phyloP scores from a whole-genome alignment of 257 asterid genomes.

The Solanum sitiens region DNA sequence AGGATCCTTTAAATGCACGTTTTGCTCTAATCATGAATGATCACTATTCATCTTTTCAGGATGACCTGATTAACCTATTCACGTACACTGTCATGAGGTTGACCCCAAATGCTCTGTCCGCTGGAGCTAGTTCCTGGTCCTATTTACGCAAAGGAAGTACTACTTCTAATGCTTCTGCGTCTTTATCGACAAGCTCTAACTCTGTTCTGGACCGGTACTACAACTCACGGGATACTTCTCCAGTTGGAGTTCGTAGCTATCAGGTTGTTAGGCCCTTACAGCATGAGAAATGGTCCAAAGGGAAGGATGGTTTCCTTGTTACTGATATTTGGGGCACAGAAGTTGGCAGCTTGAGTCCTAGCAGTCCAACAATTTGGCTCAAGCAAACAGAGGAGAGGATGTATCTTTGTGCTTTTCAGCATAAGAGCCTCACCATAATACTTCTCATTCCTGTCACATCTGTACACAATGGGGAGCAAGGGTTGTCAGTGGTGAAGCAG shows the following conservation, averaged over 20 bases:
- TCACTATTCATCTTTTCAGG: conserved; percentile 32
- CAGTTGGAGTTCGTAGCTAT: conserved; percentile 38
- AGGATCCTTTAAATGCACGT: neutral
- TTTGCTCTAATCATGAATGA: neutral
- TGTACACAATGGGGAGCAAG: conserved; percentile 63
- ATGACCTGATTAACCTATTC: conserved; percentile 65
- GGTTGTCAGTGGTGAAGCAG: conserved; percentile 65
- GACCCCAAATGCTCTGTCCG: conserved; percentile 76
- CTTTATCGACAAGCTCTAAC: conserved; percentile 36
- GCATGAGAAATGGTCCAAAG: conserved; percentile 78
- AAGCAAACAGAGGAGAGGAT: conserved; percentile 65
- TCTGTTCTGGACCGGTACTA: conserved; percentile 32
- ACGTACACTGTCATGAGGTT: conserved; percentile 82
- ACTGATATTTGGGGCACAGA: conserved; percentile 87
- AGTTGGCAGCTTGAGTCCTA: conserved; percentile 37
- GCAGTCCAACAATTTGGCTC: conserved; percentile 68
- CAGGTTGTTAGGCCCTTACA: conserved; percentile 89
- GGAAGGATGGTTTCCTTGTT: conserved; percentile 76
- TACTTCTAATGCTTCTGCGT: conserved; percentile 33
- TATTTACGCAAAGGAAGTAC: conserved; percentile 44
- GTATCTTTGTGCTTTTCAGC: conserved; percentile 80
- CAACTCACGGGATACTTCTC: conserved; percentile 44
- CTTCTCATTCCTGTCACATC: conserved; percentile 74
- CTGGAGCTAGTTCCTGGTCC: conserved; percentile 70
- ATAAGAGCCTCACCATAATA: conserved; percentile 65